phyloP scores from a whole-genome alignment of 2,329 filamentous ascomycete genomes.

The Raffaelea albimanens region DNA sequence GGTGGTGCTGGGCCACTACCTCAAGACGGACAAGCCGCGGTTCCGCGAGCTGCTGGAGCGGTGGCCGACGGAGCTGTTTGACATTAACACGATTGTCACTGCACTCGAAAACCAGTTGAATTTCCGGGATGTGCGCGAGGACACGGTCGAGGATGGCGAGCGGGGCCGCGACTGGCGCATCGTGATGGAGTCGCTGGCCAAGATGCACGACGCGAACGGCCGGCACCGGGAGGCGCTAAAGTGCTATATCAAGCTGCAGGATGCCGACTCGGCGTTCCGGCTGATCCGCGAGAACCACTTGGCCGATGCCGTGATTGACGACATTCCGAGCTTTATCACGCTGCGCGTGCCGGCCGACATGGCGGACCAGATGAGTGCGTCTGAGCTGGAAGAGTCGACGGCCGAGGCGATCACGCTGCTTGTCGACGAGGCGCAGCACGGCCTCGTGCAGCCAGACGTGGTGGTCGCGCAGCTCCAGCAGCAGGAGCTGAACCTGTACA shows the following conservation, averaged over 20 bases:
- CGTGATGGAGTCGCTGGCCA: constrained; percentile 77
- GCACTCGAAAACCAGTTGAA: constrained; percentile 76
- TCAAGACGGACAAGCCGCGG: constrained; percentile 63
- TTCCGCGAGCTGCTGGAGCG: constrained; percentile 71
- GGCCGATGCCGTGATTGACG: constrained; percentile 79
- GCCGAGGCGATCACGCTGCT: constrained; percentile 77
- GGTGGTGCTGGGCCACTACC: constrained; percentile 79
- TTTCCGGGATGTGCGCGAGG: constrained; percentile 63
- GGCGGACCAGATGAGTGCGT: constrained; percentile 51
- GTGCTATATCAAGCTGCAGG: constrained; percentile 83
- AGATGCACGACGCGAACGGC: constrained; percentile 72
- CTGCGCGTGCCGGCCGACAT: constrained; percentile 71
- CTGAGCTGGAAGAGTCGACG: constrained; percentile 70
- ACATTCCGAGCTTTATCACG: constrained; percentile 81
- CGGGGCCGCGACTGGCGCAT: constrained; percentile 77
- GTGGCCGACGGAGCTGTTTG: constrained; percentile 80
- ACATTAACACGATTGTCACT: constrained; percentile 64
- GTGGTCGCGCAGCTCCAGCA: constrained; percentile 71
- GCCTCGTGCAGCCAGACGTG: constrained; percentile 66
- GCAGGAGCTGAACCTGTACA: constrained; percentile 60
- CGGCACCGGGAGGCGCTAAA: constrained; percentile 75
- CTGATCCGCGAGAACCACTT: constrained; percentile 82
- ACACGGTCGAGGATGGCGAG: constrained; percentile 53
- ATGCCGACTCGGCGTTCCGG: constrained; percentile 80
- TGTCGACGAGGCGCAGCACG: constrained; percentile 83